Conservation (phyloP, 371 early-diverging fungal species). For the Actinomortierella ambigua region DNA sequence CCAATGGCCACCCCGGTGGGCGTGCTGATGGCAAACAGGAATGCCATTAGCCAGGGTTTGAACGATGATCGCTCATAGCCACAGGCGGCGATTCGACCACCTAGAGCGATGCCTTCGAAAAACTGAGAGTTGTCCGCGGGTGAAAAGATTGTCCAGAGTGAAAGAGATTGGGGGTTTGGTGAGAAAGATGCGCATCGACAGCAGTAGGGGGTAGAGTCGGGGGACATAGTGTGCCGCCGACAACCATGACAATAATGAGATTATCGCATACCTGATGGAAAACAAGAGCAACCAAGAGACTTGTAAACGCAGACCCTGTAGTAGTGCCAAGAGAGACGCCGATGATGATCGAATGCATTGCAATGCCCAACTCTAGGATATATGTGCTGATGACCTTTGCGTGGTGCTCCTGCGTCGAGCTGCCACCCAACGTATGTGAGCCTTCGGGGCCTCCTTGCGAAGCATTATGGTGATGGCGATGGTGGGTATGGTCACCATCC, state of each 20-base stretch:
- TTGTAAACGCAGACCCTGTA: conserved; percentile 60
- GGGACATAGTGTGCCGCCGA: no score
- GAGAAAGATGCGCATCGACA: no score
- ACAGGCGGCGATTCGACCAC: conserved; percentile 69
- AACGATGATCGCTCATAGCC: conserved; percentile 25
- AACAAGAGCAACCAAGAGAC: conserved; percentile 77
- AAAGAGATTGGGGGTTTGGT: no score
- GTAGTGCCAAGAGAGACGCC: conserved; percentile 82
- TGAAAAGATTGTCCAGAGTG: no score
- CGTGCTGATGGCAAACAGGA: conserved; percentile 61
- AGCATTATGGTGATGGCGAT: conserved; percentile 12
- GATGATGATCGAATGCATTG: conserved; percentile 87
- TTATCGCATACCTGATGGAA: no score
- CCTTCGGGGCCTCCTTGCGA: no score
- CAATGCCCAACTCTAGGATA: conserved; percentile 85
- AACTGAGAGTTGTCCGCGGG: no score
- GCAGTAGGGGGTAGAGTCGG: no score
- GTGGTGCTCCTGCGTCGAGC: conserved; percentile 6
- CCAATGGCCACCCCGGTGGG: conserved; percentile 83
- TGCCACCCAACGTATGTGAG: no score
- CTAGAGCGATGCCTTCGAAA: conserved; percentile 89
- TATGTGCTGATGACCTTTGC: conserved; percentile 34
- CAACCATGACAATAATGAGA: no score
- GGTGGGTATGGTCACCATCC: neutral
- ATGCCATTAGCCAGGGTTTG: conserved; percentile 51